A percentile compares a stretch with the other conserved stretches of the same genome.
These are phyloP conservation scores for Nitzschia sp. DNA, from an alignment of 108 stramenopile species.

Conservation along the genomic window DNA sequence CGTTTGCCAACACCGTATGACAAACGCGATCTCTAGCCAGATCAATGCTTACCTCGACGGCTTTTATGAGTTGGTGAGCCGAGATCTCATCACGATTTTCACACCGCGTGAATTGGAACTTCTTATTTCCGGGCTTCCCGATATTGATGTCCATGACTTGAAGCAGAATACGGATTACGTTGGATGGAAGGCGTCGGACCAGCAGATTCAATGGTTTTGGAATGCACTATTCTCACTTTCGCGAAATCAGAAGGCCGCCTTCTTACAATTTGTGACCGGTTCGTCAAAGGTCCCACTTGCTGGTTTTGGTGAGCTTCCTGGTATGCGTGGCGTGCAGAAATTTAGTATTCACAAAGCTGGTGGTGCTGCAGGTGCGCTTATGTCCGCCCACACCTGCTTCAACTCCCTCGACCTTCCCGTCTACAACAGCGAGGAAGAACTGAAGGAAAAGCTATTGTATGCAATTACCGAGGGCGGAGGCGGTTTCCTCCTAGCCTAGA, in stretches of 20 bases:
- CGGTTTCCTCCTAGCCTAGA: slow-evolving; percentile 80
- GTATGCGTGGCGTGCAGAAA: slow-evolving; percentile 95
- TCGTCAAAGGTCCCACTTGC: slow-evolving; percentile 94
- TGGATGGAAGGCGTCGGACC: slow-evolving; percentile 85
- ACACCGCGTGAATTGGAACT: slow-evolving; percentile 95
- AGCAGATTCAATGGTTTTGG: slow-evolving; percentile 97
- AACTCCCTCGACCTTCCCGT: slow-evolving; percentile 93
- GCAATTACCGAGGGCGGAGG: slow-evolving; percentile 92
- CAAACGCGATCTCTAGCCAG: slow-evolving; percentile 91
- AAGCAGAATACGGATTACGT: slow-evolving; percentile 94
- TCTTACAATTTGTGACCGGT: slow-evolving; percentile 95
- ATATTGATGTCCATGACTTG: slow-evolving; percentile 92
- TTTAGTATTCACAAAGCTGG: slow-evolving; percentile 93
- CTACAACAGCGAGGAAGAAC: slow-evolving; percentile 86
- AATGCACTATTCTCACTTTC: slow-evolving; percentile 84
- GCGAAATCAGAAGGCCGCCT: slow-evolving; percentile 90
- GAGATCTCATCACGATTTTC: slow-evolving; percentile 93
- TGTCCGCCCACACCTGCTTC: slow-evolving; percentile 97
- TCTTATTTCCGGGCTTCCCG: slow-evolving; percentile 96
- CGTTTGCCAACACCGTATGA: slow-evolving; percentile 96
- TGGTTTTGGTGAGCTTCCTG: slow-evolving; percentile 94
- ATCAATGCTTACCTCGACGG: slow-evolving; percentile 95
- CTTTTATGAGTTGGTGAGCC: slow-evolving; percentile 96
- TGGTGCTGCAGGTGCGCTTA: slow-evolving; percentile 73
- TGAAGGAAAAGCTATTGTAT: slow-evolving; percentile 89